Evolutionary conservation across 768 basidiomycete genomes (phyloP), one percentile per base, ranked within the genome.

Genomic region (Tricholomella constricta): DNA sequence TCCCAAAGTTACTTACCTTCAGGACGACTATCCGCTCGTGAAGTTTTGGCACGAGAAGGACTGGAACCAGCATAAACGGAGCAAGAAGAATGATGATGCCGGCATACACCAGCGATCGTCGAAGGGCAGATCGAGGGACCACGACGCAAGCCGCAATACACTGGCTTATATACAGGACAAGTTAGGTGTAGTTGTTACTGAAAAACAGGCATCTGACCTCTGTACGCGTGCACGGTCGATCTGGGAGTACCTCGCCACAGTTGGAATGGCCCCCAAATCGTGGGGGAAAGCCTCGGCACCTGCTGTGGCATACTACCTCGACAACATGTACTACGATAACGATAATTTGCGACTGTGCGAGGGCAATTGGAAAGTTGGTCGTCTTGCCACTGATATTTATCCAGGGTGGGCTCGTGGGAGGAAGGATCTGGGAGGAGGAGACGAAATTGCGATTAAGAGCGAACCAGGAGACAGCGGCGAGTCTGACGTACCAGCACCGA

Each of bases 341-440:
- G 32, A 31, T 17, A 37, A 50, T 36, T 45, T 58, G 23, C 48
- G 42, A 23, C 49, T 54, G 23, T 55, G 57, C 25, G 53, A 58
- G 17, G 48, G 49, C 9, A 41, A 54, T 32, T 58, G 57, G 57
- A 58, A 55, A 41, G 57, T 37, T 19, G 10, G 42, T 35, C 41
- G 38, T 20, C 15, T 58, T 3, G 48, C 46, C 11, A 54, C 43
- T 7, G 20, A 31, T 7, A 51, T 20, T 20, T 58, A 54, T 49
- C 43, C 52, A 25, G 34, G 43, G 19, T 54, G 52, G 48, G 3
- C 22, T 25, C 42, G 6, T 7, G 4, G 34, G 4, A 4, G 34
- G 8, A 35, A 35, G n/a, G n/a, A n/a, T n/a, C n/a, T n/a, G n/a
- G n/a, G n/a, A n/a, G n/a, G n/a, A n/a, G n/a, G n/a, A n/a, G 34